These are phyloP conservation scores for Lepiota brunneoincarnata DNA, from an alignment of 768 basidiomycete species.

Conservation along the genomic window DNA sequence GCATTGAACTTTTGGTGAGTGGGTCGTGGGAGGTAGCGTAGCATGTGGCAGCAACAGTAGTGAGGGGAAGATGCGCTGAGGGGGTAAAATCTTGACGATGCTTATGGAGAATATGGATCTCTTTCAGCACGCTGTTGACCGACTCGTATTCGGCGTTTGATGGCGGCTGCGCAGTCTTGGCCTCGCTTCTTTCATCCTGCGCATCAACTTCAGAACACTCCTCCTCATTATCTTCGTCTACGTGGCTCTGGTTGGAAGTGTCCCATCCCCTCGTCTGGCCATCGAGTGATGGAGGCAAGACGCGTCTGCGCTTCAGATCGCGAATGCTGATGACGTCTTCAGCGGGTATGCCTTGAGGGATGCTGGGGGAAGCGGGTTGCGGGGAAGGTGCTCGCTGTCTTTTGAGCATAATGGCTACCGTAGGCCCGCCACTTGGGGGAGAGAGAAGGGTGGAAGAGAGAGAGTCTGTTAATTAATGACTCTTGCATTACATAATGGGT, in stretches of 20 bases:
- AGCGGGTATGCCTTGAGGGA: conserved; percentile 22
- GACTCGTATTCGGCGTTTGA: conserved; percentile 47
- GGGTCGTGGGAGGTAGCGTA: background rate
- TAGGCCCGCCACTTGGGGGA: background rate
- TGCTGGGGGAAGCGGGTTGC: conserved; percentile 19
- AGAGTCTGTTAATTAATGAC: conserved; percentile 1
- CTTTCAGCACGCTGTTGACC: conserved; percentile 64
- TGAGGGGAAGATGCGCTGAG: conserved; percentile 5
- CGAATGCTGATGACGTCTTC: conserved; percentile 25
- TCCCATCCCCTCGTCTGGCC: conserved; percentile 50
- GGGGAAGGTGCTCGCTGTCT: conserved; percentile 48
- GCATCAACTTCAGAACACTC: conserved; percentile 23
- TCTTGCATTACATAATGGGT: conserved; percentile 11
- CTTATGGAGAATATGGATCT: conserved; percentile 66
- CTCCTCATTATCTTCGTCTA: conserved; percentile 32
- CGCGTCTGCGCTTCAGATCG: conserved; percentile 52
- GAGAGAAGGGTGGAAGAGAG: conserved; percentile 19
- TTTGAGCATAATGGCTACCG: conserved; percentile 43
- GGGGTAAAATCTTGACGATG: conserved; percentile 52
- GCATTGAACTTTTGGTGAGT: background rate
- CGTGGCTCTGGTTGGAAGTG: conserved; percentile 18
- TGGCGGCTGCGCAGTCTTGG: background rate
- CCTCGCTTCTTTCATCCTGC: conserved; percentile 23
- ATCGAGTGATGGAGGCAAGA: conserved; percentile 49
- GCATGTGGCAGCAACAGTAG: conserved; percentile 6